Evolutionary conservation across 306 rosid species (phyloP).

Genomic region (Gynostemma pentaphyllum): DNA sequence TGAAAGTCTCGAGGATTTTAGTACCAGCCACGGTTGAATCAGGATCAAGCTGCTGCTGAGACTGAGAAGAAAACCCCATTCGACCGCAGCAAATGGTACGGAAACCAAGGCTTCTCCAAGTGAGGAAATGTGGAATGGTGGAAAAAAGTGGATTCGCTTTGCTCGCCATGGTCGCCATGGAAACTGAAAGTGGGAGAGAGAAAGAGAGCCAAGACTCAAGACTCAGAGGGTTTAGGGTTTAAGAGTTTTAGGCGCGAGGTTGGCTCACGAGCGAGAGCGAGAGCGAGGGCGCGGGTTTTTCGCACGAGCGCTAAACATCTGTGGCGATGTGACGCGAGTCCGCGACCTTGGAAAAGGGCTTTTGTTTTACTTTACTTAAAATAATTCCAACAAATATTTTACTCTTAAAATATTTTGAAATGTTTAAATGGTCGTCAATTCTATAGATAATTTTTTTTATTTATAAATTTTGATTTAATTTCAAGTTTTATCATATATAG

Average conservation of each 20-base stretch:
- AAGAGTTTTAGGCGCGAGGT: not conserved
- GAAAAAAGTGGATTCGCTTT: conserved; percentile 40
- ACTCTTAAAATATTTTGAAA: no score
- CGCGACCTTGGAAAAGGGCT: no score
- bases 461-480: no score
- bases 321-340: no score
- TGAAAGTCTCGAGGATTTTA: conserved; percentile 48
- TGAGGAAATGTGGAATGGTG: conserved; percentile 36
- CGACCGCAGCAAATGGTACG: conserved; percentile 55
- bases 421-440: no score
- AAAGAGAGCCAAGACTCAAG: not conserved
- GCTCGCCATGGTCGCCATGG: conserved; percentile 34
- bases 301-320: no score
- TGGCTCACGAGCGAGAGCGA: no score
- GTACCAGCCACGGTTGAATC: conserved; percentile 25
- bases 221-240: conserved; percentile 9
- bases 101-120: conserved; percentile 34
- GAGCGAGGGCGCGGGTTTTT: no score
- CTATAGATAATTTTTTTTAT: no score
- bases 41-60: conserved; percentile 24
- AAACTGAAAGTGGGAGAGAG: not conserved
- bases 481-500: no score
- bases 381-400: no score
- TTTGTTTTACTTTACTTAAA: no score
- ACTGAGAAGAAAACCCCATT: conserved; percentile 39